Conservation (phyloP, 306 rosid genomes). For the Glycine latifolia region DNA sequence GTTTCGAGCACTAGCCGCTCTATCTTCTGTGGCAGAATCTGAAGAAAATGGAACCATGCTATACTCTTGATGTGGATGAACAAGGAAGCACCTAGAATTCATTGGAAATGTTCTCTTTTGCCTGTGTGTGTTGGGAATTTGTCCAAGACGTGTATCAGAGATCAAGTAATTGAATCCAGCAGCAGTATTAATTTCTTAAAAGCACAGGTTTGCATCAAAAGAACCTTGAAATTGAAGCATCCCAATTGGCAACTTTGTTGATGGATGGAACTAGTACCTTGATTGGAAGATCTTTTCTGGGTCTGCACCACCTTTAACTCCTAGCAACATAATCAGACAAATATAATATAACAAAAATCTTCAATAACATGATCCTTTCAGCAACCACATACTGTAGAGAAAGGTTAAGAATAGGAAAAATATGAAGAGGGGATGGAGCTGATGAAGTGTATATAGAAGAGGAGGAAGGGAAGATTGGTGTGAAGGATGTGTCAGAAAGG, state of each 20-base stretch:
- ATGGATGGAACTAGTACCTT: conserved; percentile 34
- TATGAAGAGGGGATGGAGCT: conserved; percentile 41
- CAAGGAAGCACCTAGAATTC: conserved; percentile 55
- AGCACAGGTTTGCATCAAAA: not conserved
- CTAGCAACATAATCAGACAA: conserved; percentile 34
- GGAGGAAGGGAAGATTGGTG: conserved; percentile 52
- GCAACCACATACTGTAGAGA: not conserved
- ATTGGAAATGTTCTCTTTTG: conserved; percentile 38
- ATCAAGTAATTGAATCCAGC: conserved; percentile 21
- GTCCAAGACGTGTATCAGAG: conserved; percentile 17
- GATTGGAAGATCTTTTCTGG: conserved; percentile 35
- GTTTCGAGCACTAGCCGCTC: conserved; percentile 42
- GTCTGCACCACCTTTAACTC: conserved; percentile 32
- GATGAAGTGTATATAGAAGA: conserved; percentile 54
- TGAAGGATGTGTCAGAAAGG: conserved; percentile 68
- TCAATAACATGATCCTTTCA: conserved; percentile 37
- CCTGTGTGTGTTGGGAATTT: conserved; percentile 31
- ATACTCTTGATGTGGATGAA: conserved; percentile 40
- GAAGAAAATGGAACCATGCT: conserved; percentile 57
- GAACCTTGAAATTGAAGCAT: conserved; percentile 42
- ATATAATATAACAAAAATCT: conserved; percentile 18
- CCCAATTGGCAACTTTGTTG: conserved; percentile 10
- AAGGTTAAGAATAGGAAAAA: not conserved
- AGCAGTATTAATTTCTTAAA: not conserved
- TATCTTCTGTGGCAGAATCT: conserved; percentile 54